A percentile compares a stretch with the other conserved stretches of the same genome.
phyloP scores from a whole-genome alignment of 2,329 filamentous ascomycete genomes.

The Teratosphaeria destructans region DNA sequence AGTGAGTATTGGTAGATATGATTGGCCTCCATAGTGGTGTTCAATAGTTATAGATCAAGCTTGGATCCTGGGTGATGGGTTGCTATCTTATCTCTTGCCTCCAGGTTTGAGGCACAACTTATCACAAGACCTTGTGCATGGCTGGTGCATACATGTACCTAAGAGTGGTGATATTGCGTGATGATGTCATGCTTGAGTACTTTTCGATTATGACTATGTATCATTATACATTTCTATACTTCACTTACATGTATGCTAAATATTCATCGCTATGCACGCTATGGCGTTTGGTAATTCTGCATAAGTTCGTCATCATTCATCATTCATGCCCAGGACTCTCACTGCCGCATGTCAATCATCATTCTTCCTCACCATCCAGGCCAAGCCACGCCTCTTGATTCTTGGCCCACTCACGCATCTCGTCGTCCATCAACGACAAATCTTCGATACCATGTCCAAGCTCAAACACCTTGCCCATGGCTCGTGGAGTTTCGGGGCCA shows the following conservation, averaged over 20 bases:
- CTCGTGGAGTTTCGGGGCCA: neutral
- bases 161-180: neutral
- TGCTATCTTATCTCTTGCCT: neutral
- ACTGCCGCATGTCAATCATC: neutral
- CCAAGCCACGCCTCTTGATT: neutral
- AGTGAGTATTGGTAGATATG: constrained; percentile 36
- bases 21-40: constrained; percentile 24
- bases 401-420: neutral
- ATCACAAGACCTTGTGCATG: neutral
- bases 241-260: neutral
- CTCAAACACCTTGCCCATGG: neutral
- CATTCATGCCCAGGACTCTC: neutral
- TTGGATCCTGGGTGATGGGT: neutral
- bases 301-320: neutral
- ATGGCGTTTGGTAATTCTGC: neutral
- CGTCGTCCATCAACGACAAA: neutral
- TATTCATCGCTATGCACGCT: neutral
- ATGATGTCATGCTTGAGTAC: neutral
- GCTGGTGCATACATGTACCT: too few species aligned
- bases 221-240: too few species aligned
- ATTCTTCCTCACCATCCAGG: neutral
- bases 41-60: neutral
- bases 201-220: neutral
- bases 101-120: neutral
- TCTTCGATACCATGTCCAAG: neutral